These are phyloP conservation scores for Cryptococcus maquisensis DNA, from an alignment of 1,284 basidiomycete genomes.

Conservation along the genomic window DNA sequence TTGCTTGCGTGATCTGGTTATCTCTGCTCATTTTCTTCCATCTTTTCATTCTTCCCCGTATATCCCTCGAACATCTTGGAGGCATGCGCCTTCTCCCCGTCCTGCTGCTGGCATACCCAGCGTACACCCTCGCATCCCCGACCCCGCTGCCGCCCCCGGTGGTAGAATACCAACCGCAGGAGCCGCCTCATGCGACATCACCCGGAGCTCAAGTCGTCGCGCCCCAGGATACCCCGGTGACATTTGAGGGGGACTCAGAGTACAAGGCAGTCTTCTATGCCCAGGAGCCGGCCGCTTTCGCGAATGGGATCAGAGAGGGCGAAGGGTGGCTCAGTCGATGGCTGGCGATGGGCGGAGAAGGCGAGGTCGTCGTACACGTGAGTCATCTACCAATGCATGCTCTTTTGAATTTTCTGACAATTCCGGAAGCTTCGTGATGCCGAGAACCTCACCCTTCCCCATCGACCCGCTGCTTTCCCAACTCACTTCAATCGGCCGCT, in stretches of 20 bases:
- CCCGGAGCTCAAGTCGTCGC: too few relatives aligned
- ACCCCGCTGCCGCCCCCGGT: too few relatives aligned
- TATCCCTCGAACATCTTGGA: too few relatives aligned
- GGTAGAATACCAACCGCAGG: too few relatives aligned
- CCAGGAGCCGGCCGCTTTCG: neutral
- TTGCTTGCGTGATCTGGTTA: too few relatives aligned
- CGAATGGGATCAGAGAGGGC: neutral
- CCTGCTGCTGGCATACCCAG: too few relatives aligned
- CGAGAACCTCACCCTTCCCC: constrained; percentile 40
- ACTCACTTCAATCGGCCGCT: constrained; percentile 19
- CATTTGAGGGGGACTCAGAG: neutral
- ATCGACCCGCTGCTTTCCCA: constrained; percentile 48
- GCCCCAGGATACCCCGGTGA: neutral
- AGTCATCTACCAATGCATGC: constrained; percentile 6
- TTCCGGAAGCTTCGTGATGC: neutral
- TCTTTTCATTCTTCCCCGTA: too few relatives aligned
- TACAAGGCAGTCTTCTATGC: too few relatives aligned
- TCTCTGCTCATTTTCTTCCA: too few relatives aligned
- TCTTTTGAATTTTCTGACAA: neutral
- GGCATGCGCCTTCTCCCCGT: too few relatives aligned
- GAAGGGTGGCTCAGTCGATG: constrained; percentile 32
- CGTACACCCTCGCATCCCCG: too few relatives aligned
- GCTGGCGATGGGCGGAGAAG: constrained; percentile 42
- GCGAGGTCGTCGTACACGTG: constrained; percentile 30
- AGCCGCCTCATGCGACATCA: too few relatives aligned